Conservation (phyloP, 106 monocot species). For the Triglochin maritima region DNA sequence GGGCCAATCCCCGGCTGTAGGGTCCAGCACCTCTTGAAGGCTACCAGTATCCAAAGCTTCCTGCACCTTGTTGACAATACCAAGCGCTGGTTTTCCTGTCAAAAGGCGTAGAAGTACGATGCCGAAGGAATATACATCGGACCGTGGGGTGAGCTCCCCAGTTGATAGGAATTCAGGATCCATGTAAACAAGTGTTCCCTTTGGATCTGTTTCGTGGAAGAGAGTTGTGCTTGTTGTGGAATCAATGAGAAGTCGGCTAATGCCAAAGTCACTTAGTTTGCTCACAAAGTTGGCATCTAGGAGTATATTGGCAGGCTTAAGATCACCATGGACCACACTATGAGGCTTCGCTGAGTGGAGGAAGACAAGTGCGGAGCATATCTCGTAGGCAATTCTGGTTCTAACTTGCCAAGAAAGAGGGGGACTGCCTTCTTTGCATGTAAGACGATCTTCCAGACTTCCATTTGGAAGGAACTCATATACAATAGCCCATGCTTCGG, state of each 20-base stretch:
- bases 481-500: conserved; percentile 38
- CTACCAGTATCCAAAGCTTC: conserved; percentile 15
- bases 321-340: conserved; percentile 23
- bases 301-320: conserved; percentile 26
- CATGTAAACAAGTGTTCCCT: conserved; percentile 14
- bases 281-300: conserved; percentile 22
- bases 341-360: conserved; percentile 20
- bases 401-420: conserved; percentile 55
- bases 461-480: conserved; percentile 67
- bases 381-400: conserved; percentile 38
- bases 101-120: conserved; percentile 20
- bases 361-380: conserved; percentile 56
- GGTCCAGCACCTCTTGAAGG: conserved; percentile 18
- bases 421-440: conserved; percentile 23
- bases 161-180: conserved; percentile 22
- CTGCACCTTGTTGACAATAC: conserved; percentile 15
- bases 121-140: conserved; percentile 28
- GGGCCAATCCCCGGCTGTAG: conserved; percentile 28
- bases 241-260: conserved; percentile 9
- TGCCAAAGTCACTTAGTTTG: conserved; percentile 29
- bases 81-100: conserved; percentile 8
- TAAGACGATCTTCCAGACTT: conserved; percentile 56
- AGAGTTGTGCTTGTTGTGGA: conserved; percentile 5
- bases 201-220: conserved; percentile 8
- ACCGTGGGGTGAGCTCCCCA: conserved; percentile 11